Evolutionary conservation across 2,329 filamentous ascomycete species (phyloP).

Genomic region (Xylaria sp.): DNA sequence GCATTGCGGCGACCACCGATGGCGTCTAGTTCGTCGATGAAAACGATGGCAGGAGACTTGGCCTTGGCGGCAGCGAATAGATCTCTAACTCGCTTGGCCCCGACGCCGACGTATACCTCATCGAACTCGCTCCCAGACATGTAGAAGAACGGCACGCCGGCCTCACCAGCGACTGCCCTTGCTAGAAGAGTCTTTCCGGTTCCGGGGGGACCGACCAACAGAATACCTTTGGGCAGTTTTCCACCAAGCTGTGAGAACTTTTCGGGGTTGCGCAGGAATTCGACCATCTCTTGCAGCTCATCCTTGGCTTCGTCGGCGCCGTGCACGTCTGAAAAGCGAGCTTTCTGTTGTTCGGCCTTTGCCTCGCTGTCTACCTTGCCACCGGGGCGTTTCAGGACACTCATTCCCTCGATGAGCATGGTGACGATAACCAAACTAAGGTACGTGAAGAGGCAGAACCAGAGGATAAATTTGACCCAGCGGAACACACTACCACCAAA

Average conservation of each 20-base stretch:
- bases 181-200: conserved; percentile 97
- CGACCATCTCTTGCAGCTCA: conserved; percentile 93
- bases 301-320: conserved; percentile 98
- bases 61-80: conserved; percentile 80
- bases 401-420: conserved; percentile 79
- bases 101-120: conserved; percentile 96
- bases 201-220: conserved; percentile 92
- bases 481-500: conserved; percentile 79
- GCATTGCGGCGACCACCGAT: conserved; percentile 94
- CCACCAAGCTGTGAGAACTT: conserved; percentile 93
- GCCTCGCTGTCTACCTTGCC: conserved; percentile 76
- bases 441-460: conserved; percentile 79
- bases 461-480: conserved; percentile 85
- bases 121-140: conserved; percentile 99
- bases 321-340: conserved; percentile 90
- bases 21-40: conserved; percentile 92
- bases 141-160: conserved; percentile 98
- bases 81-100: conserved; percentile 93
- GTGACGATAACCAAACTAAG: conserved; percentile 78
- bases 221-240: conserved; percentile 94
- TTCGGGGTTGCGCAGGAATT: conserved; percentile 91
- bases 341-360: conserved; percentile 89
- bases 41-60: conserved; percentile 91
- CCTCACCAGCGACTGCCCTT: conserved; percentile 93
- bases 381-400: conserved; percentile 76